Evolutionary conservation across 352 stramenopile genomes (phyloP).

Genomic region (Phytopythium sindhum): DNA sequence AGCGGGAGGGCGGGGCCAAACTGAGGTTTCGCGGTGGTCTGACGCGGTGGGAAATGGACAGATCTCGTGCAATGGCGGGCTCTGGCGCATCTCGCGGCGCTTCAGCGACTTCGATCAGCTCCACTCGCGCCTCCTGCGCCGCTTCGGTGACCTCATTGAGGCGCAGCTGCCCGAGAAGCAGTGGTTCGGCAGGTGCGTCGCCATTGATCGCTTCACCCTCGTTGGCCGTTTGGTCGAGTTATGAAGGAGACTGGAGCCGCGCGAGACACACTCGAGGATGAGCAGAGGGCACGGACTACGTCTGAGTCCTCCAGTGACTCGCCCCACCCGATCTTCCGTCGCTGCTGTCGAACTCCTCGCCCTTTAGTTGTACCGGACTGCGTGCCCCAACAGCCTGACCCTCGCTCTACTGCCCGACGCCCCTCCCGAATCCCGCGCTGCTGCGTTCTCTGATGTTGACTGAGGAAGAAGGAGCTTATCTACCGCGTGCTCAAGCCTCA

Average conservation of each 20-base stretch:
- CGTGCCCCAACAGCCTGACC: not conserved
- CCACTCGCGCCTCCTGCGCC: slow-evolving; percentile 65
- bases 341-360: slow-evolving; percentile 26
- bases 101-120: slow-evolving; percentile 89
- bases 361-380: not conserved
- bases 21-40: not conserved
- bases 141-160: slow-evolving; percentile 73
- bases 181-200: slow-evolving; percentile 76
- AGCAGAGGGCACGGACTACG: not conserved
- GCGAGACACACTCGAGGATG: not conserved
- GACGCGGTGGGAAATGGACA: slow-evolving; percentile 12
- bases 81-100: slow-evolving; percentile 79
- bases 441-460: slow-evolving; percentile 21
- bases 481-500: not conserved
- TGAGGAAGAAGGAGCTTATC: slow-evolving; percentile 46
- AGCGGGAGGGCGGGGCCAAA: too few species aligned
- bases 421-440: not conserved
- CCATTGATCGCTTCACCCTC: not conserved
- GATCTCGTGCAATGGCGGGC: slow-evolving; percentile 80
- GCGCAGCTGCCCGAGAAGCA: slow-evolving; percentile 76
- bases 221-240: not conserved
- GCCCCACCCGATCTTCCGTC: not conserved
- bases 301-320: not conserved
- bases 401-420: not conserved
- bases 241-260: not conserved